Percentiles rank a stretch among this genome's conserved stretches.
These are phyloP conservation scores for Echeveria elegans DNA, from an alignment of 164 flowering plant species.

Conservation along the genomic window DNA sequence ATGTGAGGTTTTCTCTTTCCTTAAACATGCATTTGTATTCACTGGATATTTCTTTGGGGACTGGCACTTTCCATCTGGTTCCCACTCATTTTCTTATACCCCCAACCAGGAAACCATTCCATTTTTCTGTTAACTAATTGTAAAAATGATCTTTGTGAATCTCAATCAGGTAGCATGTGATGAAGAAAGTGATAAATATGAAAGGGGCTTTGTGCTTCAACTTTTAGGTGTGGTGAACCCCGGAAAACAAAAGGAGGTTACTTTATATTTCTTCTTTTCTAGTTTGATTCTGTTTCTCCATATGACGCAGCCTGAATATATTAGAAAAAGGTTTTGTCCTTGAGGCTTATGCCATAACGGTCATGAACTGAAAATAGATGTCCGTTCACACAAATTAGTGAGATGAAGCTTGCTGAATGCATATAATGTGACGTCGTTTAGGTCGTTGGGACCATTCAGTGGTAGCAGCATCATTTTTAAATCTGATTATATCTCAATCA, in stretches of 20 bases:
- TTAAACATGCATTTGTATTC: neutral
- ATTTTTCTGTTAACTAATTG: conserved; percentile 1
- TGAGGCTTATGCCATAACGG: neutral
- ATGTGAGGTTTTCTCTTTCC: conserved; percentile 35
- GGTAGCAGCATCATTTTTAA: neutral
- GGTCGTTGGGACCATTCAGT: neutral
- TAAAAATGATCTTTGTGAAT: neutral
- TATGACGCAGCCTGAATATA: neutral
- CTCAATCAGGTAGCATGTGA: conserved; percentile 66
- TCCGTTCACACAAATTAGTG: neutral
- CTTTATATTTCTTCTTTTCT: neutral
- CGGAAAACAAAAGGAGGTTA: conserved; percentile 51
- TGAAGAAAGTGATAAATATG: conserved; percentile 52
- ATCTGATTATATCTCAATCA: neutral
- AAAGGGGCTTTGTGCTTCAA: conserved; percentile 70
- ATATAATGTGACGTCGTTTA: neutral
- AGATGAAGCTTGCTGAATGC: neutral
- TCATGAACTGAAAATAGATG: neutral
- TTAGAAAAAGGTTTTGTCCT: neutral
- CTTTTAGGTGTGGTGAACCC: conserved; percentile 36
- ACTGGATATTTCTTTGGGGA: neutral
- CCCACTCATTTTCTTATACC: neutral
- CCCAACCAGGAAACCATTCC: no score
- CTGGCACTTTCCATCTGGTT: neutral
- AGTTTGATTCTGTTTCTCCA: neutral